Base-by-base conservation (phyloP, 2,329 filamentous ascomycete genomes). In the Ophiognomonia clavigignenti-juglandacearum region DNA sequence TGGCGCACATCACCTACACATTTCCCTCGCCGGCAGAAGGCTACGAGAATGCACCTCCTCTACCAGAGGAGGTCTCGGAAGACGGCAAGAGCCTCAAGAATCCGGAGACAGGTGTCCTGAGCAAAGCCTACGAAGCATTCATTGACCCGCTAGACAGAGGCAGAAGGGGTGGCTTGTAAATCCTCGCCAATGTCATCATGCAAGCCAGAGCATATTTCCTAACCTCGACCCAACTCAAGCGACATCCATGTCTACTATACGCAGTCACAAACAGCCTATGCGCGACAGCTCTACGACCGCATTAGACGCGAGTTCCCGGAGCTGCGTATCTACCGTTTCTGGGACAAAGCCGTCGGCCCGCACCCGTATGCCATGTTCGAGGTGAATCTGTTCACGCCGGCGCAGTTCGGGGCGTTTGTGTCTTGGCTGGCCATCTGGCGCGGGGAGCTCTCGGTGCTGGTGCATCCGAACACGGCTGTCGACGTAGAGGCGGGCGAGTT, bases 321-420 rank as follows among this genome's bases (percentile, higher is more conserved):
- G 62, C 72, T 95, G 16, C 78, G 89, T 45, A 85, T 95, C 57
- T 95, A 96, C 63, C 73, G 66, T 13, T 71, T 95, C 54, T 95
- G 81, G 78, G 85, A 93, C 54, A 66, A 70, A 13, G 88, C 90
- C 0, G 66, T 96, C 23, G 91, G 90, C 0, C 90, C 90, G 1
- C 90, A 96, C 63, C 83, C 86, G 0, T 65, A 89, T 1, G 86
- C 83, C 43, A 96, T 95, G 89, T 96, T 96, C 58, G 91, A 96
- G 66, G 88, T 96, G 38, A 95, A 95, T 56, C 38, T 96, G 18
- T 88, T 92, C 63, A 89, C 84, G 0, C 91, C 90, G 0, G 83
- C 81, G 3, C 87, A 96, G 63, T 96, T 96, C 59, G 90, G 90
- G 0, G 90, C 91, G 0, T 95, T 96, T 58, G 70, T 96, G 32